phyloP scores from a whole-genome alignment of 768 basidiomycete species.

The Collybia nuda region DNA sequence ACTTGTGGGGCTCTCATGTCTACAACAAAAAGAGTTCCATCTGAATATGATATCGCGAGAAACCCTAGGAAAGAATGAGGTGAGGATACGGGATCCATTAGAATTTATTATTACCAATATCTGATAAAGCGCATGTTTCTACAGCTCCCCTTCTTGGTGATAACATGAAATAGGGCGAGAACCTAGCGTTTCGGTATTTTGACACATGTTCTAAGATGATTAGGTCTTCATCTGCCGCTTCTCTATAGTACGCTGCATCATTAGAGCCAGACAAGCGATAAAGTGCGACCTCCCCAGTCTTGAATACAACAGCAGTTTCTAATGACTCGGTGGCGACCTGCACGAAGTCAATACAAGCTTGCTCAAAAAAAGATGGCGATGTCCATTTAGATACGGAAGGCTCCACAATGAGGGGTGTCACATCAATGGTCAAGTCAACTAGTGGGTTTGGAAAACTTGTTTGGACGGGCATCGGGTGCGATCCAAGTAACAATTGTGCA shows the following conservation, averaged over 20 bases:
- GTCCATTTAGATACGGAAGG: conserved; percentile 31
- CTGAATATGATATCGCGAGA: conserved; percentile 66
- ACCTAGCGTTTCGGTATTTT: conserved; percentile 39
- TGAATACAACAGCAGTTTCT: conserved; percentile 55
- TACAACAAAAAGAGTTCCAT: conserved; percentile 59
- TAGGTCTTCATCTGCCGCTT: conserved; percentile 46
- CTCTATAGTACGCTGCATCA: conserved; percentile 13
- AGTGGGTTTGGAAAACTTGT: conserved; percentile 68
- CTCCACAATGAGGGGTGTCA: conserved; percentile 50
- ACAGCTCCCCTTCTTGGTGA: conserved; percentile 45
- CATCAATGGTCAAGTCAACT: conserved; percentile 58
- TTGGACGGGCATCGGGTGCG: conserved; percentile 47
- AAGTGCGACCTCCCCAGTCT: conserved; percentile 57
- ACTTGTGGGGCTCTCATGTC: conserved; percentile 77
- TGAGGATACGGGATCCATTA: background rate
- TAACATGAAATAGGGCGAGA: conserved; percentile 64
- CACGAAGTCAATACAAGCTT: conserved; percentile 39
- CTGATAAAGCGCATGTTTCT: conserved; percentile 61
- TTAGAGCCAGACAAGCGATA: conserved; percentile 34
- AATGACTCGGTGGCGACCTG: conserved; percentile 55
- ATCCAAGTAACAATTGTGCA: conserved; percentile 56
- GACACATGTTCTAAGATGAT: conserved; percentile 50
- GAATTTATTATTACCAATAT: conserved; percentile 56
- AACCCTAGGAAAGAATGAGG: conserved; percentile 53
- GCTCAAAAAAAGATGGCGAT: conserved; percentile 20